phyloP scores from a whole-genome alignment of 2,329 filamentous ascomycete species.

The Coniochaeta prunicola region DNA sequence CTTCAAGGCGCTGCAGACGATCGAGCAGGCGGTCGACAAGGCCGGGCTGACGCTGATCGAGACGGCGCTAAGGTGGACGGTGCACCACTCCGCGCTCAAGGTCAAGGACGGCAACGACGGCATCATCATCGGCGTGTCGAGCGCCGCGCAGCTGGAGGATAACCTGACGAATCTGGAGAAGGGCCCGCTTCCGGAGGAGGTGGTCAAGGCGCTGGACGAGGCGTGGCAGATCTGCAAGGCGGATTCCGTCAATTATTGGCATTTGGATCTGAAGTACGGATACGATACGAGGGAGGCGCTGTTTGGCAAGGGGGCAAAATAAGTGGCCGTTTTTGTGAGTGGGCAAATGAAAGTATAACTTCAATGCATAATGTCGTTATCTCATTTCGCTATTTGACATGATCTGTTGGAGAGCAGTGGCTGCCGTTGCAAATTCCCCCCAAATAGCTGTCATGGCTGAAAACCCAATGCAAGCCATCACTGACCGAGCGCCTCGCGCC shows the following conservation, averaged over 20 bases:
- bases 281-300: conserved; percentile 58
- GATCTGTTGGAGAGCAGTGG: neutral
- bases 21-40: conserved; percentile 57
- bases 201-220: conserved; percentile 64
- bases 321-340: conserved; percentile 2
- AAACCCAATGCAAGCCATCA: too few species aligned
- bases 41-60: conserved; percentile 60
- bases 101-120: conserved; percentile 31
- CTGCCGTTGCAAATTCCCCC: too few species aligned
- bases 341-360: neutral
- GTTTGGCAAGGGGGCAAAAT: conserved; percentile 40
- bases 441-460: too few species aligned
- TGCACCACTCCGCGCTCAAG: conserved; percentile 54
- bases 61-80: conserved; percentile 59
- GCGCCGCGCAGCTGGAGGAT: conserved; percentile 37
- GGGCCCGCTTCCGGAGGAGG: conserved; percentile 64
- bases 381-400: neutral
- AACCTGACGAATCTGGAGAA: conserved; percentile 43
- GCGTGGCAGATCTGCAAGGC: conserved; percentile 68
- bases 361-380: neutral
- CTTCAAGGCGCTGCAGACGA: conserved; percentile 50
- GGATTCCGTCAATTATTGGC: conserved; percentile 46
- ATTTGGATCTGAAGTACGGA: conserved; percentile 54
- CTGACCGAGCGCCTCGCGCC: conserved; percentile 16
- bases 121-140: conserved; percentile 44